These are phyloP conservation scores for Petunia secreta DNA, from an alignment of 257 asterid species.

Conservation along the genomic window DNA sequence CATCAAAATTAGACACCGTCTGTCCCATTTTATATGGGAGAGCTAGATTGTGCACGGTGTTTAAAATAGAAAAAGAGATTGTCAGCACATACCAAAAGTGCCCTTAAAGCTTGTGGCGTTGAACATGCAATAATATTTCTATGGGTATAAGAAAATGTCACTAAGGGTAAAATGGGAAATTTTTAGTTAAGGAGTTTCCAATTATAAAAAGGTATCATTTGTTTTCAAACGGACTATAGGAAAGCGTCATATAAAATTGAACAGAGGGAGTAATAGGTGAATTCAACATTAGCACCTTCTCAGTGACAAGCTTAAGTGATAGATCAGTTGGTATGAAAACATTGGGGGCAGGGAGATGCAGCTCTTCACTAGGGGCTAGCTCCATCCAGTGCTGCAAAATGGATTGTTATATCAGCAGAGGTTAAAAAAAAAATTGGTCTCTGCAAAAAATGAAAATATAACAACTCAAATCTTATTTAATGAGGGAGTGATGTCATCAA, in stretches of 20 bases:
- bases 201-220: background rate
- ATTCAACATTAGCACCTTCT: conserved; percentile 51
- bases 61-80: background rate
- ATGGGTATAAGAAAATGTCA: conserved; percentile 22
- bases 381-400: conserved; percentile 76
- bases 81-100: background rate
- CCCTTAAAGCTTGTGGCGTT: background rate
- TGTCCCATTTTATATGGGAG: background rate
- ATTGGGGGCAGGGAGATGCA: conserved; percentile 79
- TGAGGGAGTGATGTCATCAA: conserved; percentile 34
- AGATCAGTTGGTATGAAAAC: conserved; percentile 93
- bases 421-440: conserved; percentile 14
- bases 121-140: background rate
- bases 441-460: conserved; percentile 11
- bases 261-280: conserved; percentile 20
- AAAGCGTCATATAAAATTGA: conserved; percentile 11
- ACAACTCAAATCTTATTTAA: conserved; percentile 11
- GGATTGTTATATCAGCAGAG: conserved; percentile 8
- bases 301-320: conserved; percentile 64
- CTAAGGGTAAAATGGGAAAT: conserved; percentile 3
- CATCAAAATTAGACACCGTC: conserved; percentile 13
- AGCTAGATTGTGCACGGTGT: background rate
- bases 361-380: conserved; percentile 60
- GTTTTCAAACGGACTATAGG: background rate
- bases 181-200: background rate